These are phyloP conservation scores for Pleurostoma richardsiae DNA, from an alignment of 2,329 filamentous ascomycete genomes.

Conservation along the genomic window DNA sequence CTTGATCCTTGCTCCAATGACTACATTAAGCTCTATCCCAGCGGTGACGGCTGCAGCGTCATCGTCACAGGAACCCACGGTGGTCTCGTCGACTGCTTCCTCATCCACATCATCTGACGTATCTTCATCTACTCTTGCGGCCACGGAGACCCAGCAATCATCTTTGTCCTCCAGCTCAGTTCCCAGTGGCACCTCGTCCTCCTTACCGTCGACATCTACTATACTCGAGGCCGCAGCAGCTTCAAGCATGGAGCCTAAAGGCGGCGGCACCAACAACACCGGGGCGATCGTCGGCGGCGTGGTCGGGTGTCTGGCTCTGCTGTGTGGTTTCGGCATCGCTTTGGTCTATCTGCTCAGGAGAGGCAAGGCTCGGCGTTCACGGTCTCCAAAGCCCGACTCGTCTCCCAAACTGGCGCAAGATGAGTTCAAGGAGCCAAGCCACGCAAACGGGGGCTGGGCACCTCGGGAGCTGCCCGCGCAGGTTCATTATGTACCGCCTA, in stretches of 20 bases:
- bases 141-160: neutral
- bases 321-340: constrained; percentile 21
- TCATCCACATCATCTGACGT: neutral
- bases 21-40: constrained; percentile 1
- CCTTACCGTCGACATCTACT: neutral
- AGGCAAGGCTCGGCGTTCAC: neutral
- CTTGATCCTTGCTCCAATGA: constrained; percentile 8
- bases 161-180: neutral
- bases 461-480: too few species aligned
- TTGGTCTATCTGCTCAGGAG: constrained; percentile 13
- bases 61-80: neutral
- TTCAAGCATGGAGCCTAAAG: neutral
- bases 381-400: too few species aligned
- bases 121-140: neutral
- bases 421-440: too few species aligned
- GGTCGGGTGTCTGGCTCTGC: constrained; percentile 24
- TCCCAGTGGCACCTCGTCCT: too few species aligned
- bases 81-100: constrained; percentile 10
- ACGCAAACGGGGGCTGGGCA: too few species aligned
- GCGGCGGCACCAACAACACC: constrained; percentile 13
- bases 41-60: neutral
- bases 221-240: neutral
- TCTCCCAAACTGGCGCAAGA: too few species aligned
- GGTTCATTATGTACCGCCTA: too few species aligned
- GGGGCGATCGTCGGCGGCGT: constrained; percentile 27